Base-by-base conservation (phyloP, 2,329 filamentous ascomycete genomes). In the Knufia petricola region DNA sequence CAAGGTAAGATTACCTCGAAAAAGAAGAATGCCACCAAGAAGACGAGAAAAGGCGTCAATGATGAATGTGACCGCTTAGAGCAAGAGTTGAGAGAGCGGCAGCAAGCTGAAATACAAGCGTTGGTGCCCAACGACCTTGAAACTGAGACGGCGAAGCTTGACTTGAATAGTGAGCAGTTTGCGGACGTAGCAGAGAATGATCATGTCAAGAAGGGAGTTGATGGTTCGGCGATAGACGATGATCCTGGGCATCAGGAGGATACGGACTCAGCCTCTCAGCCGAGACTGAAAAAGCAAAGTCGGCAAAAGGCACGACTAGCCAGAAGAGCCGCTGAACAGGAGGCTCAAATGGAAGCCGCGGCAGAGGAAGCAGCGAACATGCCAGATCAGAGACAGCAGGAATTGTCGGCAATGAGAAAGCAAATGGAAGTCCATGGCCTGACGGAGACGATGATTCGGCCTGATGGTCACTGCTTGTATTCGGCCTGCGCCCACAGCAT, bases 401-500 rank as follows among this genome's bases (percentile, higher is more conserved):
- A 95, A 69, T 75, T 79, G 57, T 71, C 76, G 45, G 75, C 77
- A 40, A 89, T 98, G 81, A 71, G 77, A 50, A 70, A 71, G 23
- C 77, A 78, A 34, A 84, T 95, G 63, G 68, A 72, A 47, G 69
- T 73, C 38, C 69, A 83, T 50, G 73, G 73, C 0, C 74, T 96
- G 13, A 71, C 70, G 17, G 86, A 95, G 69, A 77, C 85, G 58
- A 81, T 87, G 50, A 88, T 98, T 50, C 77, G 77, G 32, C 87
- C 92, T 0, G 90, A 98, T 66, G 92, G 92, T 0, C 92, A 98
- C 68, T 98, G 92, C 63, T 71, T 98, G 13, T 98, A 96, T 68
- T 85, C 87, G 13, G 88, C 92, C 0, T 77, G 96, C 44, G 89
- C 90, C 21, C 87, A 92, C 64, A 88, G 95, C 66, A 73, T 95